Evolutionary conservation across 225 moss, liverwort and hornwort species (phyloP).

Genomic region (Pseudisothecium myosuroides): DNA sequence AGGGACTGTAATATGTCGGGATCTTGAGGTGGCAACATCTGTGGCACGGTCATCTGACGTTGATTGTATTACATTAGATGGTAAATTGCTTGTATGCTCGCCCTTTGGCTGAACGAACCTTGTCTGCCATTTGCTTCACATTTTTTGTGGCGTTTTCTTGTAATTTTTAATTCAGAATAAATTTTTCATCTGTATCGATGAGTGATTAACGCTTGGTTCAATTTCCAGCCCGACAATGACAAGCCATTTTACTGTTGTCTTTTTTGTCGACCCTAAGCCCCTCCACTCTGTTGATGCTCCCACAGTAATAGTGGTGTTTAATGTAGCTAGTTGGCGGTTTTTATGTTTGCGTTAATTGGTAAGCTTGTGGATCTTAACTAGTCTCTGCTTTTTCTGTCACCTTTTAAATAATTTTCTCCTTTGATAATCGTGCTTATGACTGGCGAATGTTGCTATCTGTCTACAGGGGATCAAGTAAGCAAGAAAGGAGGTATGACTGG

Average conservation of each 20-base stretch:
- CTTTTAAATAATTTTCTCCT: not conserved
- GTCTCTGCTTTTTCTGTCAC: not conserved
- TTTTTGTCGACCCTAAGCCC: not conserved
- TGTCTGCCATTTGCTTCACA: not conserved
- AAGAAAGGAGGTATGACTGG: constrained; percentile 98
- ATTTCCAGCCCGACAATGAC: not conserved
- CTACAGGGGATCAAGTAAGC: constrained; percentile 80
- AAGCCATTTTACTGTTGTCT: not conserved
- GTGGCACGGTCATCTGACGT: constrained; percentile 75
- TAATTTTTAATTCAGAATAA: not conserved
- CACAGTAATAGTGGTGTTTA: not conserved
- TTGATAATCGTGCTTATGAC: not conserved
- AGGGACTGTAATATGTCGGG: constrained; percentile 88
- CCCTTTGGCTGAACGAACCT: not conserved
- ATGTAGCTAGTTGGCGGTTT: not conserved
- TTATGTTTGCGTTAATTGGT: not conserved
- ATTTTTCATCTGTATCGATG: not conserved
- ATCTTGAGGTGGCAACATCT: constrained; percentile 82
- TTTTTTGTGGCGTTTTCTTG: not conserved
- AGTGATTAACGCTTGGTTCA: not conserved
- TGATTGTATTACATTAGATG: constrained; percentile 88
- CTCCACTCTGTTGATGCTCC: not conserved
- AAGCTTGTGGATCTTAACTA: not conserved
- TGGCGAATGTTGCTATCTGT: not conserved
- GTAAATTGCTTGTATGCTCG: constrained; percentile 5